Evolutionary conservation across 352 stramenopile species (phyloP), one percentile per base, ranked within the genome.

Genomic region (Phytophthora aleatoria): DNA sequence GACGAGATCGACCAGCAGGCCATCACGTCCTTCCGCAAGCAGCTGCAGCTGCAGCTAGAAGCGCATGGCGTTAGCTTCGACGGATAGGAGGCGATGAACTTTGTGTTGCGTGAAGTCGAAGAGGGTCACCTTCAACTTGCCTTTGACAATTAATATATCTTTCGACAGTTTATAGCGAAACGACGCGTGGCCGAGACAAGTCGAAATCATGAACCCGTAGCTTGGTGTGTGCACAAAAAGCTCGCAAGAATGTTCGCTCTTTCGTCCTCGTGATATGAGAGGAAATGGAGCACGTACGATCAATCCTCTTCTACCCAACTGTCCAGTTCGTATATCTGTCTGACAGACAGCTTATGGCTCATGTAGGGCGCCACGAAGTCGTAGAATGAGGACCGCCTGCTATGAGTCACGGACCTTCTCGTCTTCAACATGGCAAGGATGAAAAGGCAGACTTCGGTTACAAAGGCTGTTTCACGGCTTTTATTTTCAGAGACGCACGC

Each of bases 11-110:
- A 91, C 54, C 84, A 93, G 50, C 36, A 74, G 24, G 86, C 77
- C 33, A 94, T 94, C 74, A 91, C 84, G n/a, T 66, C 60, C 26
- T 92, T 89, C 50, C 81, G 85, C 8, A 68, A 80, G 20, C 64
- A 81, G 39, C 49, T 94, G 28, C 81, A 83, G 60, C 55, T 65
- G 3, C 57, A 75, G 24, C 42, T 89, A 12, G 44, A 64, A 38
- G 39, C 57, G 26, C 50, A 58, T 28, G 53, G 62, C 44, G 42
- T 59, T 13, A 48, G 24, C n/a, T 5, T 42, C 5, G 71, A 60
- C 30, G 38, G n/a, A 6, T 67, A 57, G 26, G 43, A 57, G 35
- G 20, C 20, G 20, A 20, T 20, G 20, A 39, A 43, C 30, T 55
- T 16, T 43, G 45, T 52, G 13, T 11, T 54, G 39, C 15, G 26